Percentiles rank a stretch among this genome's conserved stretches.
These are phyloP conservation scores for Parathielavia hyrcaniae DNA, from an alignment of 495 filamentous ascomycete species.

Conservation along the genomic window DNA sequence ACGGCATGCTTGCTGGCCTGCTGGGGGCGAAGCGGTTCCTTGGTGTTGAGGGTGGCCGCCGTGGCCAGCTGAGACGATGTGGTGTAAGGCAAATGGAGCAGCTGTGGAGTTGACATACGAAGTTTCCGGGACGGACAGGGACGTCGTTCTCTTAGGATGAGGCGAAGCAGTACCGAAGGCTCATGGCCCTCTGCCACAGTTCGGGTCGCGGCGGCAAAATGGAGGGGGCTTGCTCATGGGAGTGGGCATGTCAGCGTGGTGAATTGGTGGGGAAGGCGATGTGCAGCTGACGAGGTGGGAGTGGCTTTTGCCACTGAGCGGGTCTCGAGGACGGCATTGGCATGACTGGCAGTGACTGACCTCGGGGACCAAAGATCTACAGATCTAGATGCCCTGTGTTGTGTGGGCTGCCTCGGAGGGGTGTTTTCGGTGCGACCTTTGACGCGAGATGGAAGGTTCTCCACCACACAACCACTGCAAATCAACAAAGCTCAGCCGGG, in stretches of 20 bases:
- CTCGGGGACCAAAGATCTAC: background rate
- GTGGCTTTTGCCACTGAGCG: conserved; percentile 22
- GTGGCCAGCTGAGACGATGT: conserved; percentile 1
- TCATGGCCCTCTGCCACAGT: conserved; percentile 30
- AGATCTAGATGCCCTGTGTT: background rate
- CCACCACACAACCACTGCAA: conserved; percentile 16
- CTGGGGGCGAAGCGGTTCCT: background rate
- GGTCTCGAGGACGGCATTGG: conserved; percentile 15
- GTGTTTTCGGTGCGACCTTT: background rate
- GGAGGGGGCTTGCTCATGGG: conserved; percentile 12
- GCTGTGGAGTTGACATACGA: conserved; percentile 18
- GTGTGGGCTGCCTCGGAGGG: background rate
- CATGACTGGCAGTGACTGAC: conserved; percentile 2
- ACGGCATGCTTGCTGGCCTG: conserved; percentile 15
- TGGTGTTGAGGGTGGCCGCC: conserved; percentile 5
- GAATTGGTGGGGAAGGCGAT: conserved; percentile 11
- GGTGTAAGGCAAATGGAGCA: conserved; percentile 2
- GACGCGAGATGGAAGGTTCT: too few relatives aligned
- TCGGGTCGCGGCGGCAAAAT: conserved; percentile 29
- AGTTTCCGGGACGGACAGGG: conserved; percentile 4
- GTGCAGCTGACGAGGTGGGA: conserved; percentile 19
- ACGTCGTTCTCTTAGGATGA: conserved; percentile 13
- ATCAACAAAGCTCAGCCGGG: background rate
- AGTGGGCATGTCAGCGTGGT: conserved; percentile 3
- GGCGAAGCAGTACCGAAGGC: conserved; percentile 23